Conservation (phyloP, 768 basidiomycete genomes). For the Leccinum arenicola region DNA sequence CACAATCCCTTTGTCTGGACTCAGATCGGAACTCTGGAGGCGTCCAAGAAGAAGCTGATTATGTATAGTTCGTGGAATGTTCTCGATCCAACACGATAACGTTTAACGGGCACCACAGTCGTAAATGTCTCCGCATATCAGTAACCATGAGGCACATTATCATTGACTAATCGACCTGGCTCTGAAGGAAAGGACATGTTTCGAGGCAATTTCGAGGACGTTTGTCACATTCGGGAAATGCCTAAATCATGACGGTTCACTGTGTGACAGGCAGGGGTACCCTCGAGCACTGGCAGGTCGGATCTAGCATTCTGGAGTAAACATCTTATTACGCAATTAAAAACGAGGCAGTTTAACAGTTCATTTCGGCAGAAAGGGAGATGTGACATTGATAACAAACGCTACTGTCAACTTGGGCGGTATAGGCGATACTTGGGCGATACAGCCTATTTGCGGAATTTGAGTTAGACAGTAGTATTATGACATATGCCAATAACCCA, state of each 20-base stretch:
- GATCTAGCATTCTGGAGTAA: conserved; percentile 3
- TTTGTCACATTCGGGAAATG: neutral
- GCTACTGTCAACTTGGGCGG: neutral
- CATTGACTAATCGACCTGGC: neutral
- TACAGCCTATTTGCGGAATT: neutral
- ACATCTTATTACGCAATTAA: conserved; percentile 2
- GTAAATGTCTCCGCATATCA: neutral
- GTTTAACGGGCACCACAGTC: neutral
- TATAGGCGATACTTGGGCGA: neutral
- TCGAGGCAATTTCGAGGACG: neutral
- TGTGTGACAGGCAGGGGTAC: neutral
- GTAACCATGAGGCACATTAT: neutral
- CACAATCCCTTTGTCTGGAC: conserved; percentile 8
- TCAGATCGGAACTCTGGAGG: neutral
- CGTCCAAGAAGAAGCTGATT: neutral
- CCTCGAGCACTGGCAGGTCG: neutral
- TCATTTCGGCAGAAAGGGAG: conserved; percentile 13
- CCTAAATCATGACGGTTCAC: neutral
- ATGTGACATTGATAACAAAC: neutral
- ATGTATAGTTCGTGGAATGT: neutral
- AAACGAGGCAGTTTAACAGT: conserved; percentile 23
- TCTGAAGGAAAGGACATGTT: neutral
- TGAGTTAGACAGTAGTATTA: neutral
- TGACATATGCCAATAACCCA: too few species aligned
- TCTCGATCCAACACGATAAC: neutral